Evolutionary conservation across 352 stramenopile genomes (phyloP).

Genomic region (Globisporangium yorkense): DNA sequence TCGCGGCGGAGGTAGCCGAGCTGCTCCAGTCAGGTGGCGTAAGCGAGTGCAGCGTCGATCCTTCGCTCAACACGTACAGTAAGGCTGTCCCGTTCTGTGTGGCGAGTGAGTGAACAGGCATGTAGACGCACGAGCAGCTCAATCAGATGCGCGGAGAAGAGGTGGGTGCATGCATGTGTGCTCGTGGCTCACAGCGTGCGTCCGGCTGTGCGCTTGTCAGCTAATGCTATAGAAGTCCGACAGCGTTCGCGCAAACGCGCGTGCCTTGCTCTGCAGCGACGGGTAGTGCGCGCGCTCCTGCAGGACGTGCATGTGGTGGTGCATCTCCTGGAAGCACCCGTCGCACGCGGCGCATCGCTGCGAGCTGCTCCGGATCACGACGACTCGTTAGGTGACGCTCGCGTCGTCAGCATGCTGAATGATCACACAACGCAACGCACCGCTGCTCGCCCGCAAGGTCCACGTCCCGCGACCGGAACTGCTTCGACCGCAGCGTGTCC

Average conservation of each 20-base stretch:
- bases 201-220: not conserved
- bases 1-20: too few relatives aligned
- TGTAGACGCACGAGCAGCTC: too few relatives aligned
- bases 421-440: conserved; percentile 18
- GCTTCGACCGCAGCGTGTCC: conserved; percentile 41
- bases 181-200: not conserved
- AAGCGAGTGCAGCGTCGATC: too few relatives aligned
- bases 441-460: conserved; percentile 72
- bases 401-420: not conserved
- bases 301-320: conserved; percentile 33
- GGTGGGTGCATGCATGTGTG: not conserved
- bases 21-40: too few relatives aligned
- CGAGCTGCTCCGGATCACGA: conserved; percentile 15
- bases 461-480: conserved; percentile 47
- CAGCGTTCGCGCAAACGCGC: conserved; percentile 33
- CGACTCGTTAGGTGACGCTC: not conserved
- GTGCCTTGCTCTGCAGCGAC: conserved; percentile 42
- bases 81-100: not conserved
- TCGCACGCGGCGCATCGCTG: conserved; percentile 63
- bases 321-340: conserved; percentile 62
- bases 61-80: not conserved
- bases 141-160: not conserved
- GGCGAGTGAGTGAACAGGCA: too few relatives aligned
- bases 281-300: conserved; percentile 22
- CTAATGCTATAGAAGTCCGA: conserved; percentile 32